Evolutionary conservation across 2,329 filamentous ascomycete genomes (phyloP), one percentile per base, ranked within the genome.

Genomic region (Alternaria consortialis): DNA sequence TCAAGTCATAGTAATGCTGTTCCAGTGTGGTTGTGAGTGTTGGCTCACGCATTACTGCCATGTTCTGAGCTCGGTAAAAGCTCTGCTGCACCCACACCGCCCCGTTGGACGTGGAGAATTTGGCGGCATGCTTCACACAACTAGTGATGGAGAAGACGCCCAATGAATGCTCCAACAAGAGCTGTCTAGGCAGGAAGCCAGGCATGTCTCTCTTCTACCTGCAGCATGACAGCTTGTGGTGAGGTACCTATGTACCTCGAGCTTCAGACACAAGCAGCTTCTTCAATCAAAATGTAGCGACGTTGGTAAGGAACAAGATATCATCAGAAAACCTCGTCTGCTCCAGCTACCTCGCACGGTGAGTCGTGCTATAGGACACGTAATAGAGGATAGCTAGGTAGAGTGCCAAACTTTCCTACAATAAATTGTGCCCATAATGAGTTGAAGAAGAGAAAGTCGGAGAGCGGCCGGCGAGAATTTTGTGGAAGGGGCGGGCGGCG

Each of bases 261-360:
- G 36, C 42, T 44, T 12, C 27, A 42, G 23, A 55, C 29, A 25
- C 20, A 36, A 34, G 39, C 39, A 61, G 53, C 53, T 25, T 48
- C 56, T 17, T 32, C 13, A 36, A 15, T 31, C 34, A 51, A 50
- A 59, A 82, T 88, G 86, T 88, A 81, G 86, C 85, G 79, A 80
- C 86, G 85, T 88, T 83, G 85, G 86, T 88, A 89, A 89, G 86
- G 87, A 88, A 87, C 85, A 78, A 79, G 80, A 81, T 82, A 82
- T 88, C 84, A 87, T 86, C 69, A 82, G 82, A 72, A 77, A 58
- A 67, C 84, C 82, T 88, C 84, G 80, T 84, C 80, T 80, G 85
- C 85, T 89, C 87, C 87, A 90, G 86, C 86, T 89, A 86, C 85
- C 85, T 83, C 80, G 85, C 86, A 77, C 76, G 76, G 78, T 69